Evolutionary conservation across 345 rosid genomes (phyloP).

Genomic region (Psidium friedrichsthalianum): DNA sequence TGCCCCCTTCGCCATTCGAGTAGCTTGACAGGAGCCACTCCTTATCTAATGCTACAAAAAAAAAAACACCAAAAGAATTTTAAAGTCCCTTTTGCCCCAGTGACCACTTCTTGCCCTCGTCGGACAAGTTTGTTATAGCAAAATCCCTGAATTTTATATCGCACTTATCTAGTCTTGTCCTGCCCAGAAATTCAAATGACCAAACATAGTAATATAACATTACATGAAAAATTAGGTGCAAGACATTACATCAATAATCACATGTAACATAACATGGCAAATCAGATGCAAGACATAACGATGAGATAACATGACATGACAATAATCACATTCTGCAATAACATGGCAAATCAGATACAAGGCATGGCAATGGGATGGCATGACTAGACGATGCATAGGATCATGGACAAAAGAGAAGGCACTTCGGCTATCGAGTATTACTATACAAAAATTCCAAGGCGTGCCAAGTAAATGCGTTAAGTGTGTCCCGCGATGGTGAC

Average conservation of each 20-base stretch:
- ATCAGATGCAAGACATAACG: accelerated
- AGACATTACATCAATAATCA: neutral
- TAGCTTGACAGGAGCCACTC: too few species aligned
- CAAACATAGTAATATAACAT: accelerated
- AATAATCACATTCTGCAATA: neutral
- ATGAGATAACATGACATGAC: neutral
- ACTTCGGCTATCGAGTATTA: neutral
- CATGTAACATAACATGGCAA: neutral
- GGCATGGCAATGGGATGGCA: neutral
- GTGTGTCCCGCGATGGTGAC: too few species aligned
- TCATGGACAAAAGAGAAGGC: neutral
- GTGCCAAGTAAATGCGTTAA: too few species aligned
- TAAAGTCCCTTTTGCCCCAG: too few species aligned
- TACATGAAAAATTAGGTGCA: neutral
- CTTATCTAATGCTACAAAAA: too few species aligned
- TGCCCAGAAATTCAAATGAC: neutral
- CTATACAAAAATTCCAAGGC: too few species aligned
- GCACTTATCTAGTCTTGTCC: accelerated
- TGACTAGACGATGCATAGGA: neutral
- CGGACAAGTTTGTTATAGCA: neutral
- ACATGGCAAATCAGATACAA: neutral
- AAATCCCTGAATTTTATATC: neutral
- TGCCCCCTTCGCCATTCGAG: too few species aligned
- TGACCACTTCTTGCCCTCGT: too few species aligned
- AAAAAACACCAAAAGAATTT: too few species aligned